Base-by-base conservation (phyloP, 495 filamentous ascomycete genomes). In the Penicillium antarcticum region DNA sequence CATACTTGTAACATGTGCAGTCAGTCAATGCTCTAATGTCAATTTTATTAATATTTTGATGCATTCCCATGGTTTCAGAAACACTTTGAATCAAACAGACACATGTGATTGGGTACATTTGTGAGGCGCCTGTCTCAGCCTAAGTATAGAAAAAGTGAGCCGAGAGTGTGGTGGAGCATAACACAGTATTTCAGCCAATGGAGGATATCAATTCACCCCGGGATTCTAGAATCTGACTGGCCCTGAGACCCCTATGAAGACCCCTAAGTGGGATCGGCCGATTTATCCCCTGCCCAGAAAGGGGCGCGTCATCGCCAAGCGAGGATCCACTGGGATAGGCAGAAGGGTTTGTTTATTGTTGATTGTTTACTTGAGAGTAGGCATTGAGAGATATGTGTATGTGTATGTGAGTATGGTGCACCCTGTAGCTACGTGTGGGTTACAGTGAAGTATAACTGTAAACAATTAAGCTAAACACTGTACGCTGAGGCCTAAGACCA, bases 291-390 rank as follows among this genome's bases (percentile, higher is more conserved):
- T 55, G 51, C 38, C 46, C 12, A 51, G 46, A 40, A 7, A 24
- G 33, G 21, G 42, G 38, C 44, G 54, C 54, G 54, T 56, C 48
- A 56, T 48, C 36, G 38, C 48, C 48, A 56, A 52, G 49, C 29
- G 3, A 46, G 32, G 26, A 5, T 49, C 47, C 47, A 49, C 47
- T 24, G 13, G 21, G 21, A 23, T 23, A 23, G 21, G 21, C 21
- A 23, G 3, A 23, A 19, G 16, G 16, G 24, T 29, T 34, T 23
- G 2, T 29, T 26, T 7, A n/a, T 4, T 5, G 21, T 23, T 5
- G 21, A 23, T 23, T 23, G 2, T 23, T 29, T 29, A 29, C 26
- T 2, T 29, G 26, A 23, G 21, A 5, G 21, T 23, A 2, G n/a
- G n/a, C n/a, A n/a, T n/a, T n/a, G n/a, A n/a, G n/a, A n/a, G n/a